phyloP scores from a whole-genome alignment of 768 basidiomycete species.

The Chalciporus piperatus region DNA sequence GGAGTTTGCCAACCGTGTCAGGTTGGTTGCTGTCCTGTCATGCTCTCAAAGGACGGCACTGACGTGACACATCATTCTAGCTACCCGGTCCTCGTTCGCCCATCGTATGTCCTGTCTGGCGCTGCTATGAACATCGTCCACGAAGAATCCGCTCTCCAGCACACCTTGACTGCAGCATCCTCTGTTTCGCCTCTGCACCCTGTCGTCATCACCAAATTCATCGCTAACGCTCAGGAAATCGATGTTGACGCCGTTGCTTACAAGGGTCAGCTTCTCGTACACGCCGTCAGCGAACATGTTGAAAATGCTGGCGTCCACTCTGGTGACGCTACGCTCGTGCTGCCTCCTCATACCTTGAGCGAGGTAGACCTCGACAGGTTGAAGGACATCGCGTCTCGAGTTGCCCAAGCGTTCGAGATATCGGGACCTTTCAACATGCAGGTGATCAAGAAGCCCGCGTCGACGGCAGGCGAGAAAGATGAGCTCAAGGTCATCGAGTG shows the following conservation, averaged over 20 bases:
- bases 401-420: constrained; percentile 91
- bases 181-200: constrained; percentile 96
- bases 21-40: constrained; percentile 29
- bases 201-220: constrained; percentile 98
- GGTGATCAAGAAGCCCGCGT: constrained; percentile 80
- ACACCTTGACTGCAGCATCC: constrained; percentile 95
- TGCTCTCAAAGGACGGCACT: neutral
- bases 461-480: constrained; percentile 49
- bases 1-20: constrained; percentile 82
- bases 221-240: constrained; percentile 96
- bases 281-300: constrained; percentile 97
- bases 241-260: constrained; percentile 97
- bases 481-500: constrained; percentile 98
- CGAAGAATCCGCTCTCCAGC: constrained; percentile 84
- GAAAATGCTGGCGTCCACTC: constrained; percentile 99
- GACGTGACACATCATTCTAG: constrained; percentile 35
- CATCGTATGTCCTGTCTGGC: constrained; percentile 97
- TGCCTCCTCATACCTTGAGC: constrained; percentile 86
- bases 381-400: constrained; percentile 93
- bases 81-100: constrained; percentile 97
- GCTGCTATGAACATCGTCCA: constrained; percentile 99
- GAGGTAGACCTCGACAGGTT: constrained; percentile 78
- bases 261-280: constrained; percentile 87
- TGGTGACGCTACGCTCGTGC: constrained; percentile 95
- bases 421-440: constrained; percentile 99